Percentiles rank a stretch among this genome's conserved stretches.
phyloP scores from a whole-genome alignment of 2,329 filamentous ascomycete genomes.

The Dactylellina sp. region DNA sequence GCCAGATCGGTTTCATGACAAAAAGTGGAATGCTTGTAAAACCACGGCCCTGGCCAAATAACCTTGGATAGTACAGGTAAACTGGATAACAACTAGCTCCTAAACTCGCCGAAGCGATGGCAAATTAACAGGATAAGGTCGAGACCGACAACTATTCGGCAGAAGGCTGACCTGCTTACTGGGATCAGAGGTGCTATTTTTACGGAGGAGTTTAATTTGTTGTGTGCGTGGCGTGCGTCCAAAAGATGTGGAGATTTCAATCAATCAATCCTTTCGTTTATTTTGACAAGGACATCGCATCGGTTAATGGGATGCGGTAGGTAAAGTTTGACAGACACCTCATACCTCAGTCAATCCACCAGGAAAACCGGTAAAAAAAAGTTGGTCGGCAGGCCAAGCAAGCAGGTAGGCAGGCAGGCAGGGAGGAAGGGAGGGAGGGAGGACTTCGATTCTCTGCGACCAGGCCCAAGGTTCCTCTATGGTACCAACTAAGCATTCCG shows the following conservation, averaged over 20 bases:
- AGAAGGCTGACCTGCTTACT: conserved; percentile 48
- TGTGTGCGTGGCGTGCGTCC: conserved; percentile 43
- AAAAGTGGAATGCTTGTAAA: conserved; percentile 39
- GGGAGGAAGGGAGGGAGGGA: no score
- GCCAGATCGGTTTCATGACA: conserved; percentile 53
- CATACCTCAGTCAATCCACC: neutral
- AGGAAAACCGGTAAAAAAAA: neutral
- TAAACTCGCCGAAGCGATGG: conserved; percentile 42
- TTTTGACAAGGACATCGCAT: conserved; percentile 40
- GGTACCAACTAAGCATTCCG: conserved; percentile 47
- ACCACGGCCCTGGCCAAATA: conserved; percentile 24
- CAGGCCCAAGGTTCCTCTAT: conserved; percentile 40
- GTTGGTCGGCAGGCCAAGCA: no score
- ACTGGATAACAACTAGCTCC: conserved; percentile 12
- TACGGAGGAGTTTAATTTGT: conserved; percentile 54
- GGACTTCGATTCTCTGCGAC: no score
- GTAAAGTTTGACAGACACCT: neutral
- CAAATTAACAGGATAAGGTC: conserved; percentile 44
- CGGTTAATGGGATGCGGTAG: conserved; percentile 25
- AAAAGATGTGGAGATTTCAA: conserved; percentile 39
- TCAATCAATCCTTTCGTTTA: conserved; percentile 37
- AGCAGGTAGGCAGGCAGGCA: no score
- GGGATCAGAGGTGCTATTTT: conserved; percentile 54
- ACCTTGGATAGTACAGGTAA: neutral
- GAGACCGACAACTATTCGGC: conserved; percentile 41